These are phyloP conservation scores for Globisporangium emineosum DNA, from an alignment of 352 stramenopile genomes.

Conservation along the genomic window DNA sequence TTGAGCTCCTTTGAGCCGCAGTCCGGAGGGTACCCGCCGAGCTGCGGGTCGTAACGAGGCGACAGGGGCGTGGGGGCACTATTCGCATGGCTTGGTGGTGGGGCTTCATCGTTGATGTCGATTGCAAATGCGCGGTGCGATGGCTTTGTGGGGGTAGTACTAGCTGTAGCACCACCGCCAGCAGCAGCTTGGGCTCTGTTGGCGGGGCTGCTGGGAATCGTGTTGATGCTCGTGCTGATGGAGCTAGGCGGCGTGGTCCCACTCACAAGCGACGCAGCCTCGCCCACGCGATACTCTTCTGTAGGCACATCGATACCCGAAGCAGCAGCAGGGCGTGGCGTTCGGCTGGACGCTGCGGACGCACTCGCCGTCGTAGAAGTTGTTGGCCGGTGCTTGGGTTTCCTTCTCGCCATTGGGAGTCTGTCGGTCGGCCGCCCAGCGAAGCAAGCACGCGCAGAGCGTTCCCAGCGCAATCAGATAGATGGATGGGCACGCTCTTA, in stretches of 20 bases:
- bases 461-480: not conserved
- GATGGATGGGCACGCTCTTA: no score
- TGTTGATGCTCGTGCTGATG: not conserved
- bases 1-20: conserved; percentile 73
- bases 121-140: conserved; percentile 4
- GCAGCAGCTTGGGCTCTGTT: not conserved
- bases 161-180: no score
- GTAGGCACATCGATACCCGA: not conserved
- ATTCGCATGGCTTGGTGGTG: not conserved
- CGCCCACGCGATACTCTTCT: conserved; percentile 7
- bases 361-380: not conserved
- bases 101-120: conserved; percentile 1
- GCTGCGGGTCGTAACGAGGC: conserved; percentile 51
- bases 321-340: not conserved
- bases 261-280: conserved; percentile 8
- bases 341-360: not conserved
- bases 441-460: not conserved
- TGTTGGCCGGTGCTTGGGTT: not conserved
- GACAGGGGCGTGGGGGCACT: conserved; percentile 25
- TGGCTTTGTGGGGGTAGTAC: not conserved
- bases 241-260: not conserved
- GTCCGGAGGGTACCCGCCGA: conserved; percentile 71
- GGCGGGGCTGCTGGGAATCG: not conserved
- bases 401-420: not conserved
- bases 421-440: no score